Evolutionary conservation across 495 filamentous ascomycete genomes (phyloP), one percentile per base, ranked within the genome.

Genomic region (Penicillium lividum): DNA sequence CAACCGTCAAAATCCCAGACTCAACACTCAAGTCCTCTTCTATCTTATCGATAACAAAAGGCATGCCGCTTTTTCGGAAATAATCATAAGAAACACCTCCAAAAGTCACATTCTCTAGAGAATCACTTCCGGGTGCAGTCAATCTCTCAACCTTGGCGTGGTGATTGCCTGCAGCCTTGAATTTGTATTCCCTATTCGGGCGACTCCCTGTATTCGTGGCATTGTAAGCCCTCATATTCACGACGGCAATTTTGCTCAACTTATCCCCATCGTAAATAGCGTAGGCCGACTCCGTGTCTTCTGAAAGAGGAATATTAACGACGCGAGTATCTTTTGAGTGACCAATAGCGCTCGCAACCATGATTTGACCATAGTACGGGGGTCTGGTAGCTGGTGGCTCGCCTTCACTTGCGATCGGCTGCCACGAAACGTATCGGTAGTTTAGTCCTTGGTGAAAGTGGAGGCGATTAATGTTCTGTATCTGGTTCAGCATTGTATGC

Each of bases 401-500:
- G 3, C 57, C 52, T 10, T 63, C 56, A 34, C 46, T 57, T 1
- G 16, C 7, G n/a, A 68, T 63, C 1, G 65, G 62, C 34, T 68
- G 62, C 65, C 65, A 65, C 1, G 59, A 65, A 3, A 57, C 53
- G 27, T 65, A 68, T 4, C 62, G 57, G 34, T 68, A 68, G 43
- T 65, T 52, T 2, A 60, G 57, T 4, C 65, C 65, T 59, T 63
- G 62, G 43, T 68, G 65, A 7, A 68, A 62, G 11, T 68, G 51
- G 9, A 65, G 56, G 16, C 65, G 65, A 27, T 57, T 54, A 25
- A 68, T 61, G 36, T 51, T 53, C 62, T 68, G 56, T 30, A 13
- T 36, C 13, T 30, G 45, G 11, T 9, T 11, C 44, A 7, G 5
- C 22, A 36, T 13, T 11, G 33, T 36, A 22, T 22, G 22, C 22